Base-by-base conservation (phyloP, 139 green algal genomes). In the Ettlia oleoabundans region DNA sequence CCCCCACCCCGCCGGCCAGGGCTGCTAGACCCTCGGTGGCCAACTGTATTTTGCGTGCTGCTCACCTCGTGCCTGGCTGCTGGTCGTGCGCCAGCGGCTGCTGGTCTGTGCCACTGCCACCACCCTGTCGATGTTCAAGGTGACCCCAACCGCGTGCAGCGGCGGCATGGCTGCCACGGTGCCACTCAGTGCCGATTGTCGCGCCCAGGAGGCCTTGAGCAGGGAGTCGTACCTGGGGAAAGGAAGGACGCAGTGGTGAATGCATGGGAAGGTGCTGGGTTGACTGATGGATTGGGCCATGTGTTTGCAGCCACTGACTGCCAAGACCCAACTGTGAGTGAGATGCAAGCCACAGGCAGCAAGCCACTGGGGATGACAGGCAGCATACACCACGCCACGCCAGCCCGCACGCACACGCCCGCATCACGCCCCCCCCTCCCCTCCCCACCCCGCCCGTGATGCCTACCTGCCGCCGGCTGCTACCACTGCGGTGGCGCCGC, bases 181-280 rank as follows among this genome's bases (percentile, higher is more conserved):
- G 15, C 84, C 82, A 15, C 81, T 63, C 3, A 86, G 73, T 28
- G 82, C 76, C 0, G 85, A 66, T 35, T 87, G 82, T 87, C 92
- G 94, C 35, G 90, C 74, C 93, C 94, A 97, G 21, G 89, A 52
- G 2, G 73, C 53, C 18, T 85, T 82, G 19, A 97, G 69, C 73
- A 96, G 85, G 0, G 55, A 81, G 76, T 97, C 93, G 78, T 95
- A 97, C 3, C 94, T 83, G 65, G 24, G 8, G 7, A 22, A 10
- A 6, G 52, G 51, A 9, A 32, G 42, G n/a, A 43, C 7, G 72
- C 28, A 24, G 26, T 19, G 24, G 42, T 40, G n/a, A n/a, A n/a
- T n/a, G n/a, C n/a, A n/a, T n/a, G n/a, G n/a, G n/a, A n/a, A n/a
- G n/a, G n/a, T n/a, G n/a, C n/a, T n/a, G n/a, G n/a, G n/a, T n/a